Evolutionary conservation across 441 rosid genomes (phyloP).

Genomic region (Populus hybrid): DNA sequence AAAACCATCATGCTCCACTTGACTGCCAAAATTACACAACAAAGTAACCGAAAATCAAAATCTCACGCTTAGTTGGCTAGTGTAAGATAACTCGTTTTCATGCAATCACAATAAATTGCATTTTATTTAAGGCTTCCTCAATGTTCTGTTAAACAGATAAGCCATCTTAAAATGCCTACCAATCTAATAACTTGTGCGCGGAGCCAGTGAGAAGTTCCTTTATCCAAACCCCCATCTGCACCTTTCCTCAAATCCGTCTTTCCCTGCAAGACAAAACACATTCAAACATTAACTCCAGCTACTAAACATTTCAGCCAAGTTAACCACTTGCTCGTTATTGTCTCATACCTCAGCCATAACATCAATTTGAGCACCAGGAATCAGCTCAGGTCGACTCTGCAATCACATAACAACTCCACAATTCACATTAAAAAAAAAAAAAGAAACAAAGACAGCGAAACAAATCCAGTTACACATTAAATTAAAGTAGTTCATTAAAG

Average conservation of each 20-base stretch:
- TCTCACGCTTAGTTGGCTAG: not conserved
- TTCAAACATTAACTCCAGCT: slow-evolving; percentile 6
- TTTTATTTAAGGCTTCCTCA: slow-evolving; percentile 3
- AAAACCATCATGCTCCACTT: not conserved
- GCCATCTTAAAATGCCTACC: slow-evolving; percentile 40
- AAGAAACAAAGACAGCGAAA: slow-evolving; percentile 8
- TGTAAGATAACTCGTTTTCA: not conserved
- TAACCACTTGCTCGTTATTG: slow-evolving; percentile 5
- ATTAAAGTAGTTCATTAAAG: not conserved
- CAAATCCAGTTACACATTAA: slow-evolving; percentile 1
- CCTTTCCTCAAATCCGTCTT: slow-evolving; percentile 23
- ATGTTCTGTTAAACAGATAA: not conserved
- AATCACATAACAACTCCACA: slow-evolving; percentile 16
- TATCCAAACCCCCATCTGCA: slow-evolving; percentile 21
- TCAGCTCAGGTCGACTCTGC: slow-evolving; percentile 70
- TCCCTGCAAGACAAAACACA: slow-evolving; percentile 43
- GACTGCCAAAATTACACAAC: not conserved
- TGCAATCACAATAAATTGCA: not conserved
- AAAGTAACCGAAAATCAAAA: not conserved
- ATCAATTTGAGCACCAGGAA: slow-evolving; percentile 70
- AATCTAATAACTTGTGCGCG: slow-evolving; percentile 57
- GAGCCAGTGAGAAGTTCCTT: slow-evolving; percentile 48
- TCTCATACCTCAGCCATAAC: slow-evolving; percentile 74
- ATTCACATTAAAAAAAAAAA: slow-evolving; percentile 6
- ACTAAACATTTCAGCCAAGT: slow-evolving; percentile 22